A percentile compares a stretch with the other conserved stretches of the same genome.
Evolutionary conservation across 2,329 filamentous ascomycete species (phyloP).

Genomic region (Colletotrichum destructivum): DNA sequence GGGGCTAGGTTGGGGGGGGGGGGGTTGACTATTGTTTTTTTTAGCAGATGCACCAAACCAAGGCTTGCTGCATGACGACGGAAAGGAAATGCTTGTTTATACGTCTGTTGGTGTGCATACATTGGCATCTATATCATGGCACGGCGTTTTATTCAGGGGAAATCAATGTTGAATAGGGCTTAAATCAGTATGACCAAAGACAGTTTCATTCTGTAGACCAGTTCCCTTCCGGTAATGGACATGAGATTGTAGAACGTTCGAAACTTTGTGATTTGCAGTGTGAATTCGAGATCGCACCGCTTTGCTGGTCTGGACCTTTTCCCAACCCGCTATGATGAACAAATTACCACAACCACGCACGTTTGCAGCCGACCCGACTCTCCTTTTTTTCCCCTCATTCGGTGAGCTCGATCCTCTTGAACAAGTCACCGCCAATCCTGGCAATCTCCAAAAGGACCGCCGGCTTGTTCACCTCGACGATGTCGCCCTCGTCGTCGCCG

Average conservation of each 20-base stretch:
- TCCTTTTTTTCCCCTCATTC: slow-evolving; percentile 40
- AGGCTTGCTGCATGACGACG: slow-evolving; percentile 20
- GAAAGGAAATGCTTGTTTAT: slow-evolving; percentile 30
- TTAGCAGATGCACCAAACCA: neutral
- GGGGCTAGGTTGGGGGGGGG: neutral
- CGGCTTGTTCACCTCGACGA: slow-evolving; percentile 76
- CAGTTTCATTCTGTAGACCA: slow-evolving; percentile 25
- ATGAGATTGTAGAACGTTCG: neutral
- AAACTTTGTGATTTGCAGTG: slow-evolving; percentile 8
- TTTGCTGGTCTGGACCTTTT: slow-evolving; percentile 3
- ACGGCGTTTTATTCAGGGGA: slow-evolving; percentile 47
- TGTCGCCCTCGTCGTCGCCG: slow-evolving; percentile 56
- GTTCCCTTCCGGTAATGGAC: neutral
- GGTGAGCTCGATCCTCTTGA: slow-evolving; percentile 74
- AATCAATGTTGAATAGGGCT: slow-evolving; percentile 40
- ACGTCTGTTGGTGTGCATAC: slow-evolving; percentile 43
- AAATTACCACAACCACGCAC: neutral
- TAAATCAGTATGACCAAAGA: slow-evolving; percentile 33
- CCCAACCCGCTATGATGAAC: slow-evolving; percentile 18
- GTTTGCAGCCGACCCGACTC: neutral
- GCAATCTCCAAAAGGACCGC: slow-evolving; percentile 82
- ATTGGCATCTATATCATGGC: slow-evolving; percentile 58
- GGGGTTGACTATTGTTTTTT: neutral
- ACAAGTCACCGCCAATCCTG: slow-evolving; percentile 75
- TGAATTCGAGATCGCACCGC: neutral